These are phyloP conservation scores for Elsinoe arachidis DNA, from an alignment of 2,329 filamentous ascomycete genomes.

Conservation along the genomic window DNA sequence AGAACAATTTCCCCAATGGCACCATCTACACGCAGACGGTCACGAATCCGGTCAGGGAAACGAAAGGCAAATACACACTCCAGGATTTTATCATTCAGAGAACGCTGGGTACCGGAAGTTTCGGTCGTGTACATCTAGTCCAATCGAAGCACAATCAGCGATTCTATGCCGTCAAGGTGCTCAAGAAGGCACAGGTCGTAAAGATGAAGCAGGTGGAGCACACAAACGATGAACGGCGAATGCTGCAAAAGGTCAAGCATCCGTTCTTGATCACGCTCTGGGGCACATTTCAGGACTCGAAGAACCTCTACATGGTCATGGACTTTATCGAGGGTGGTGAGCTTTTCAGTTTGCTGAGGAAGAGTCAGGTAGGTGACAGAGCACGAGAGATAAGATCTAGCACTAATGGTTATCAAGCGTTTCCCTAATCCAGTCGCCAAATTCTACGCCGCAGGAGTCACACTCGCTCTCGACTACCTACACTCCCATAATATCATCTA, in stretches of 20 bases:
- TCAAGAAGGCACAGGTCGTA: constrained; percentile 97
- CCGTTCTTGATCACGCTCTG: constrained; percentile 95
- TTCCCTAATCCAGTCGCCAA: constrained; percentile 98
- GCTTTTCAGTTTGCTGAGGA: constrained; percentile 87
- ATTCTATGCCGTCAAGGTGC: constrained; percentile 95
- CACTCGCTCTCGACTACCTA: constrained; percentile 86
- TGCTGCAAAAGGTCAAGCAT: constrained; percentile 95
- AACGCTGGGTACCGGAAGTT: constrained; percentile 92
- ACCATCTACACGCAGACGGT: constrained; percentile 30
- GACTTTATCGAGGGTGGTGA: constrained; percentile 98
- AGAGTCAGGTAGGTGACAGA: constrained; percentile 63
- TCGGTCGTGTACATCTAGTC: constrained; percentile 90
- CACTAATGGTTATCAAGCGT: constrained; percentile 49
- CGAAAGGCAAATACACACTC: constrained; percentile 95
- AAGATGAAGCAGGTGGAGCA: constrained; percentile 99
- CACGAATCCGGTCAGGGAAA: constrained; percentile 51
- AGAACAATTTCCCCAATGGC: constrained; percentile 26
- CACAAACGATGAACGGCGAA: constrained; percentile 93
- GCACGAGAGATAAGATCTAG: constrained; percentile 11
- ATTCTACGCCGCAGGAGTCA: constrained; percentile 97
- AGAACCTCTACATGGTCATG: constrained; percentile 99
- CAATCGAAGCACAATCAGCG: constrained; percentile 97
- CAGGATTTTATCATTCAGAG: constrained; percentile 82
- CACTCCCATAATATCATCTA: constrained; percentile 96
- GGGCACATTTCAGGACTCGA: constrained; percentile 94